Evolutionary conservation across 148 eudicot genomes (phyloP), one percentile per base, ranked within the genome.

Genomic region (Salicornia ramosissima): DNA sequence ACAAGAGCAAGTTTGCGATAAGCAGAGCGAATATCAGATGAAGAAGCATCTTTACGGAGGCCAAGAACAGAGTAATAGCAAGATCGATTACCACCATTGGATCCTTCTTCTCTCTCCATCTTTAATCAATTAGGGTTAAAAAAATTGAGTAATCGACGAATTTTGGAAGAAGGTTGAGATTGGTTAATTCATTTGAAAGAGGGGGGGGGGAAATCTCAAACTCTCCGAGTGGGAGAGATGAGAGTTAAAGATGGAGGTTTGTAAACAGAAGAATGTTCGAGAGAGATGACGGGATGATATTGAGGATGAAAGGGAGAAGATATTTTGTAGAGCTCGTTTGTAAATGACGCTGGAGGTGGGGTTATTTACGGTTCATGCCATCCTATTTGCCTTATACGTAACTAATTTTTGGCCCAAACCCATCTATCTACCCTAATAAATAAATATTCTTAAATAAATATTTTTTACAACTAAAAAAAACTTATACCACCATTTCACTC

Each of bases 1-100:
- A 92, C 98, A 70, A 90, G 81, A 57, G 98, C 98, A n/a, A 90
- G 98, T 57, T 87, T 90, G 63, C 92, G 92, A 65, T 93, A 93
- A 46, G 98, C 96, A 10, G 90, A 36, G 7, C 90, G 92, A 50
- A 93, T 77, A 46, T 93, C 92, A 24, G 96, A 79, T 79, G 46
- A 73, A 59, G 95, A 84, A 62, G 96, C 90, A 21, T 80, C 92
- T 42, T 67, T 85, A n/a, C 86, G 85, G 64, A 93, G 63, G 36
- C 92, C 96, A 5, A 93, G 90, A 13, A 90, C 83, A 22, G 94
- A 59, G 77, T 92, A 92, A 71, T 86, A 93, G 26, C 45, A 54
- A 31, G 67, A 55, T 39, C 67, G 56, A 24, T 39, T 18, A 13
- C 34, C 31, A 25, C 79, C 80, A 63, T 68, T 47, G 49, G 86